Percentiles rank a stretch among this genome's conserved stretches.
These are phyloP conservation scores for Leptographium wingfieldii DNA, from an alignment of 2,329 filamentous ascomycete genomes.

Conservation along the genomic window DNA sequence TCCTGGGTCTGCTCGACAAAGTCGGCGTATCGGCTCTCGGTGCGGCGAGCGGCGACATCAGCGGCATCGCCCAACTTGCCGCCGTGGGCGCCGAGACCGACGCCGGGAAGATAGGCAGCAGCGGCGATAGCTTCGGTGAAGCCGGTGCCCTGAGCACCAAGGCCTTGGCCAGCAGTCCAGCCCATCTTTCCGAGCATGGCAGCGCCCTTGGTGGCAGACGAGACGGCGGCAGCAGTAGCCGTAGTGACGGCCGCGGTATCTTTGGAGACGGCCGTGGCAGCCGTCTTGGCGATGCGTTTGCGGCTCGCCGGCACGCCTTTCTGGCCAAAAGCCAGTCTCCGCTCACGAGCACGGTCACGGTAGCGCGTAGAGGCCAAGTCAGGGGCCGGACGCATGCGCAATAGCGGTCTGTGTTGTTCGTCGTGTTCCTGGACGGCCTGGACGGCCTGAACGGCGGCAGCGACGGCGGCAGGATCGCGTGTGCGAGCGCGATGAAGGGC, in stretches of 20 bases:
- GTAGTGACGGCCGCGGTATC: constrained; percentile 15
- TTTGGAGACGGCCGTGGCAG: constrained; percentile 7
- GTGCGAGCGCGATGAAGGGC: constrained; percentile 25
- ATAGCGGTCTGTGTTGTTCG: neutral
- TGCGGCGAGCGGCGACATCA: constrained; percentile 49
- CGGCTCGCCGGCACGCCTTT: constrained; percentile 34
- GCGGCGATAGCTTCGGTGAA: constrained; percentile 52
- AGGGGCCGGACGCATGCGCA: constrained; percentile 9
- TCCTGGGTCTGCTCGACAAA: constrained; percentile 55
- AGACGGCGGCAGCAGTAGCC: constrained; percentile 11
- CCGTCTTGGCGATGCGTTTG: constrained; percentile 16
- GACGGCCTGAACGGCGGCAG: constrained; percentile 20
- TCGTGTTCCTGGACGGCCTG: constrained; percentile 10
- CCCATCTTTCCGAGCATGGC: constrained; percentile 62
- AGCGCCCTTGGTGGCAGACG: constrained; percentile 40
- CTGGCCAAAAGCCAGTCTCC: constrained; percentile 49
- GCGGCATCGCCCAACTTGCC: constrained; percentile 57
- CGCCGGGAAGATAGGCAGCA: constrained; percentile 53
- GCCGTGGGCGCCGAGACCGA: constrained; percentile 56
- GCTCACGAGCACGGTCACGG: constrained; percentile 55
- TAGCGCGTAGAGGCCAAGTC: constrained; percentile 26
- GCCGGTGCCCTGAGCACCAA: constrained; percentile 51
- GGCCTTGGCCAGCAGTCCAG: constrained; percentile 51
- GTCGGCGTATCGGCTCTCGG: constrained; percentile 40
- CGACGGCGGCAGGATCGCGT: constrained; percentile 14